Conservation (phyloP, 208 protist species). For the Trypanosoma caninum region DNA sequence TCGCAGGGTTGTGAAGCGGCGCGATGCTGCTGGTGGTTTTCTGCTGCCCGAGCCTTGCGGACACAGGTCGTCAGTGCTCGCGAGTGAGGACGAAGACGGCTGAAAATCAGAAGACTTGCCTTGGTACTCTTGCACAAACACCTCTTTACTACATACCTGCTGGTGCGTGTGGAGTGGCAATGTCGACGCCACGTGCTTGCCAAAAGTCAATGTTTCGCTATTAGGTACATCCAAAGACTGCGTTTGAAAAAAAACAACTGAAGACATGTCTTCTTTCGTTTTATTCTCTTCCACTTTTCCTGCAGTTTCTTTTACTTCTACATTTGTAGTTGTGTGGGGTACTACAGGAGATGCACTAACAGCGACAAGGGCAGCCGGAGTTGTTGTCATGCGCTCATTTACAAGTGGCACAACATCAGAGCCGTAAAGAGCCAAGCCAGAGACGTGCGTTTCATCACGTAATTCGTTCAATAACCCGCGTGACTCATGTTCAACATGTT, state of each 20-base stretch:
- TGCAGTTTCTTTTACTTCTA: no score
- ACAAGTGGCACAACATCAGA: no score
- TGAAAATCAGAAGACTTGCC: neutral
- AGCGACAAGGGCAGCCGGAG: no score
- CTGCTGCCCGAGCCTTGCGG: neutral
- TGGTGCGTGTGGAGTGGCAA: neutral
- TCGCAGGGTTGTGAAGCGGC: no score
- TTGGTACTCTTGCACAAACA: neutral
- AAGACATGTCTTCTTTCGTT: no score
- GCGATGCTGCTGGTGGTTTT: neutral
- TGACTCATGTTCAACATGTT: neutral
- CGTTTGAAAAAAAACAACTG: no score
- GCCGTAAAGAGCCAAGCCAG: neutral
- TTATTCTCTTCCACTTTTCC: no score
- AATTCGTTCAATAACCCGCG: neutral
- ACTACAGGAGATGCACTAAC: no score
- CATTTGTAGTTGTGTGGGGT: no score
- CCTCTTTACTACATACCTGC: constrained; percentile 4
- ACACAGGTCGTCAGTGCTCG: neutral
- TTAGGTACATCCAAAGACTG: neutral
- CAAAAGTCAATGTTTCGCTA: neutral
- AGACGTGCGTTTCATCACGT: neutral
- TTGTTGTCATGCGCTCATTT: neutral
- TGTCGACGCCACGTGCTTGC: neutral
- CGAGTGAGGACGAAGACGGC: neutral